Evolutionary conservation across 371 early-diverging fungal genomes (phyloP).

Genomic region (Apophysomyces trapeziformis): DNA sequence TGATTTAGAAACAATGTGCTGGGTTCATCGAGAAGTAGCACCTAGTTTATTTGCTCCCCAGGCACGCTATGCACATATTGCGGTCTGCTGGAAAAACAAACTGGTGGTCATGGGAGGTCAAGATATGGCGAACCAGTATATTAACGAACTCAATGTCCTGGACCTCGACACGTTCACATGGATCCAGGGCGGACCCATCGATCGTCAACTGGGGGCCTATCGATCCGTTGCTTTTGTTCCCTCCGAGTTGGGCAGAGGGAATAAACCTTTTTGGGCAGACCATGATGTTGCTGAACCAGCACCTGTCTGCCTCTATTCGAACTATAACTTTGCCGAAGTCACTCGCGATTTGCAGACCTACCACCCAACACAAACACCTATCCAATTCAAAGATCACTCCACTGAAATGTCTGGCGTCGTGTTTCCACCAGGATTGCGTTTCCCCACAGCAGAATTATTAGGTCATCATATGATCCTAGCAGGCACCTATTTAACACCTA

Average conservation of each 20-base stretch:
- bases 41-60: slow-evolving; percentile 56
- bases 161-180: slow-evolving; percentile 63
- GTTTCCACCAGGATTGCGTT: slow-evolving; percentile 80
- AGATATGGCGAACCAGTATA: slow-evolving; percentile 70
- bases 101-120: slow-evolving; percentile 78
- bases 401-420: slow-evolving; percentile 61
- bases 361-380: slow-evolving; percentile 36
- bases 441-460: slow-evolving; percentile 69
- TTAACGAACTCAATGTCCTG: slow-evolving; percentile 73
- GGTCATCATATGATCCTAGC: slow-evolving; percentile 76
- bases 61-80: slow-evolving; percentile 75
- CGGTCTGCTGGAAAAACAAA: slow-evolving; percentile 57
- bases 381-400: slow-evolving; percentile 60
- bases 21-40: slow-evolving; percentile 55
- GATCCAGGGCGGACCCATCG: slow-evolving; percentile 63
- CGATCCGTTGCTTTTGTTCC: slow-evolving; percentile 69
- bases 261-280: slow-evolving; percentile 27
- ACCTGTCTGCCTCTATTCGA: slow-evolving; percentile 72
- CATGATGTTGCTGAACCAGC: slow-evolving; percentile 9
- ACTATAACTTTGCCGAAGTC: slow-evolving; percentile 80
- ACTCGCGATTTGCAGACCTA: slow-evolving; percentile 72
- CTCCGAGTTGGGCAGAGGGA: slow-evolving; percentile 6
- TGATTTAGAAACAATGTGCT: slow-evolving; percentile 58
- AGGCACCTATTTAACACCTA: slow-evolving; percentile 74
- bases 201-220: slow-evolving; percentile 75